These are phyloP conservation scores for Yamadazyma conglobata DNA, from an alignment of 1,139 yeast genomes.

Conservation along the genomic window DNA sequence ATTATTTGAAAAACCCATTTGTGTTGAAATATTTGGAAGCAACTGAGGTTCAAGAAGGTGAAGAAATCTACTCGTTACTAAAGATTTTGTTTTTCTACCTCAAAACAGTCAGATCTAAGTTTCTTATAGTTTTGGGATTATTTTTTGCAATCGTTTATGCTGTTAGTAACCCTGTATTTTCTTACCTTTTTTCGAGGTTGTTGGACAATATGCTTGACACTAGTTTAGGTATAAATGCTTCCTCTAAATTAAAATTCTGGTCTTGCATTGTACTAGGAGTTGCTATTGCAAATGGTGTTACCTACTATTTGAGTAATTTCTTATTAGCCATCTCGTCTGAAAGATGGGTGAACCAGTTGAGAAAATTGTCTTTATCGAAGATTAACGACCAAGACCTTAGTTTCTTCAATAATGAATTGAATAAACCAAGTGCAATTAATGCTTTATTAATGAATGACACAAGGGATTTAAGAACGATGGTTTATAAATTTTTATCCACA, in stretches of 20 bases:
- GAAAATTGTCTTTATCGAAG: constrained; percentile 47
- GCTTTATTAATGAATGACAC: constrained; percentile 76
- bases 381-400: constrained; percentile 52
- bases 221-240: constrained; percentile 24
- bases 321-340: constrained; percentile 62
- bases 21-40: constrained; percentile 19
- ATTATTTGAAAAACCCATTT: constrained; percentile 24
- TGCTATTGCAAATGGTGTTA: constrained; percentile 58
- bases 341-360: constrained; percentile 55
- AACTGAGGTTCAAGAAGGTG: constrained; percentile 7
- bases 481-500: constrained; percentile 59
- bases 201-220: constrained; percentile 52
- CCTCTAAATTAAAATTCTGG: constrained; percentile 51
- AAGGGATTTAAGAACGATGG: constrained; percentile 65
- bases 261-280: constrained; percentile 59
- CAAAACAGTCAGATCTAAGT: constrained; percentile 27
- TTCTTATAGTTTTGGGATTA: constrained; percentile 49
- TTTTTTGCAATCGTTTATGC: constrained; percentile 55
- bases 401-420: constrained; percentile 45
- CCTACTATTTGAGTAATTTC: constrained; percentile 49
- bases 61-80: constrained; percentile 14
- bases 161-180: constrained; percentile 68
- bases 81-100: constrained; percentile 13
- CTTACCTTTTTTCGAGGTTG: constrained; percentile 70
- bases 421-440: constrained; percentile 55